Percentiles rank a stretch among this genome's conserved stretches.
Conservation (phyloP, 176 grass and related monocot species). For the Eremochloa ophiuroides region DNA sequence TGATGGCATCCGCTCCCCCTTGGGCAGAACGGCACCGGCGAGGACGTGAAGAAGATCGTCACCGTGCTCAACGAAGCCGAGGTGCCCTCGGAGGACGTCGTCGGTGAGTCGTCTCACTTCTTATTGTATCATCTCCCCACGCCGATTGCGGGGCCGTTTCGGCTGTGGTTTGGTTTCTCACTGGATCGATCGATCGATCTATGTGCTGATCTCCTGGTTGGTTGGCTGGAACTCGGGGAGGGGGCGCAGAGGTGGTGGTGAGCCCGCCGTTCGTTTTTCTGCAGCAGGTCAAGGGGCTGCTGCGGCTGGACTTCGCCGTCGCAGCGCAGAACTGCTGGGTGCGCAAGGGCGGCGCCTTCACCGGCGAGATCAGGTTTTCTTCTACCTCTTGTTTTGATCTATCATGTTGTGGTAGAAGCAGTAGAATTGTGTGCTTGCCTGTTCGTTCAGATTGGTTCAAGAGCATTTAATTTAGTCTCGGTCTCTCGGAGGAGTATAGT, state of each 20-base stretch:
- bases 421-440: neutral
- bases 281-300: conserved; percentile 51
- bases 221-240: neutral
- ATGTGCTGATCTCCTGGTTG: conserved; percentile 8
- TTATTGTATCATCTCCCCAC: neutral
- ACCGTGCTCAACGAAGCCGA: conserved; percentile 69
- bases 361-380: conserved; percentile 84
- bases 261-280: conserved; percentile 92
- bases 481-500: neutral
- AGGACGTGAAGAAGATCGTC: conserved; percentile 93
- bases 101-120: conserved; percentile 40
- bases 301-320: conserved; percentile 70
- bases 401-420: neutral
- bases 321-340: conserved; percentile 94
- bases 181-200: conserved; percentile 18
- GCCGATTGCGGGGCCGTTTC: neutral
- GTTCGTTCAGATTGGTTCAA: neutral
- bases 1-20: neutral
- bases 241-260: conserved; percentile 74
- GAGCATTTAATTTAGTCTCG: neutral
- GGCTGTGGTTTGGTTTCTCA: neutral
- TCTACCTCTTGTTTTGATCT: neutral
- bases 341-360: conserved; percentile 82
- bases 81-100: conserved; percentile 71
- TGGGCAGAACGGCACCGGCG: conserved; percentile 62